Percentiles rank a stretch among this genome's conserved stretches.
phyloP scores from a whole-genome alignment of 768 basidiomycete species.

The Calvatia gigantea region DNA sequence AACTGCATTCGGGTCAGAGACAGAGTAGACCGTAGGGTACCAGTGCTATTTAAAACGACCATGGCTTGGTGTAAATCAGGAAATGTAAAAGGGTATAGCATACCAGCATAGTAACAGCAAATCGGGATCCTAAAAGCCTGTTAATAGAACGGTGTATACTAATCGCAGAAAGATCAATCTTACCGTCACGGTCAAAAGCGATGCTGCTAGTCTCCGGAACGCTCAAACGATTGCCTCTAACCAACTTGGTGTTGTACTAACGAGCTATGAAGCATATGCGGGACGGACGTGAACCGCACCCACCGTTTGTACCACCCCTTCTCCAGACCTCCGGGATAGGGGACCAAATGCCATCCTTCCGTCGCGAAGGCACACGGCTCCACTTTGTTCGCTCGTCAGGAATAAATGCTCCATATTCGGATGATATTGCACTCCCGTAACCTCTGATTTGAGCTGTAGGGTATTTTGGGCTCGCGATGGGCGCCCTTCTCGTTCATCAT shows the following conservation, averaged over 20 bases:
- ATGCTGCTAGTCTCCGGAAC: constrained; percentile 70
- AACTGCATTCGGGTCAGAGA: constrained; percentile 66
- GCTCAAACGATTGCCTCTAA: constrained; percentile 40
- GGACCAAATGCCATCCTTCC: constrained; percentile 72
- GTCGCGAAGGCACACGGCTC: constrained; percentile 66
- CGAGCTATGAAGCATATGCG: constrained; percentile 3
- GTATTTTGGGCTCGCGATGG: constrained; percentile 42
- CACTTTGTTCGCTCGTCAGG: constrained; percentile 55
- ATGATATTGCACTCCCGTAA: constrained; percentile 65
- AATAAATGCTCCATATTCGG: constrained; percentile 69
- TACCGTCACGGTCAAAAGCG: constrained; percentile 66
- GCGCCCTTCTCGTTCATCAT: constrained; percentile 47
- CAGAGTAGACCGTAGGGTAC: constrained; percentile 64
- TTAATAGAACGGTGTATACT: neutral
- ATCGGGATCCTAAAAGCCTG: constrained; percentile 44
- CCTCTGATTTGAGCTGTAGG: constrained; percentile 50
- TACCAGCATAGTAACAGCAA: constrained; percentile 70
- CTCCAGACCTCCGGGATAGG: constrained; percentile 32
- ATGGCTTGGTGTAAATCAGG: constrained; percentile 15
- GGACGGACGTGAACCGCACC: constrained; percentile 12
- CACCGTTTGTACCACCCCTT: constrained; percentile 57
- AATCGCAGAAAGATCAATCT: constrained; percentile 10
- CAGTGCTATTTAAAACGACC: constrained; percentile 51
- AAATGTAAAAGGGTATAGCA: constrained; percentile 15
- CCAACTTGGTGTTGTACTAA: constrained; percentile 41